Evolutionary conservation across 2,329 filamentous ascomycete genomes (phyloP), one percentile per base, ranked within the genome.

Genomic region (Lasiodiplodia sp.): DNA sequence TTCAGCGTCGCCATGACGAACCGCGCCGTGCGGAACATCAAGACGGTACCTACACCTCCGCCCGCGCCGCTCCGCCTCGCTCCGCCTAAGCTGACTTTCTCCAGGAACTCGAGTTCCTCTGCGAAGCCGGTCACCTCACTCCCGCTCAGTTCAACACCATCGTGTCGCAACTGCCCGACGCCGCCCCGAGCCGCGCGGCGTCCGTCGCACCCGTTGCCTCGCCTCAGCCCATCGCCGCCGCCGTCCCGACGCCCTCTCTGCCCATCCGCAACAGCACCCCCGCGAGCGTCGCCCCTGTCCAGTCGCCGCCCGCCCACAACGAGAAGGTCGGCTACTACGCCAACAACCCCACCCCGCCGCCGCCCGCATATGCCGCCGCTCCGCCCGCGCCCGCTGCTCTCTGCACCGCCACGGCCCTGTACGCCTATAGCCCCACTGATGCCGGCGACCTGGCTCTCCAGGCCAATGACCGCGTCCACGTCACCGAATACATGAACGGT

Each of bases 41-140:
- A 93, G 83, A 93, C 91, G 77, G 93, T 94, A 84, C 74, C 88
- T 78, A 62, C 62, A 64, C 65, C 34, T 37, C 52, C 51, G 34
- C 49, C 38, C 63, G 23, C 51, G 62, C 44, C 28, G 14, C 63
- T 16, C 40, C 8, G 16, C 16, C 40, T 23, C 28, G 14, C 63
- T 16, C 40, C 8, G 16, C 16, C 40, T 23, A 28, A 12, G 28
- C 70, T 75, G 70, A 78, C 70, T 38, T 21, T 53, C 53, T 49
- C 21, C 73, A 97, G 94, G 94, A 97, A 83, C 91, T 97, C 70
- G 94, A 97, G 81, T 92, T 90, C 73, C 92, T 98, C 70, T 88
- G 93, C 73, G 94, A 97, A 79, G 89, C 91, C 76, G 90, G 90
- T 72, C 86, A 94, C 76, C 92, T 98, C 78, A 89, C 87, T 71